Percentiles rank a stretch among this genome's conserved stretches.
phyloP scores from a whole-genome alignment of 202 grass and related monocot genomes.

The Miscanthus sacchariflorus region DNA sequence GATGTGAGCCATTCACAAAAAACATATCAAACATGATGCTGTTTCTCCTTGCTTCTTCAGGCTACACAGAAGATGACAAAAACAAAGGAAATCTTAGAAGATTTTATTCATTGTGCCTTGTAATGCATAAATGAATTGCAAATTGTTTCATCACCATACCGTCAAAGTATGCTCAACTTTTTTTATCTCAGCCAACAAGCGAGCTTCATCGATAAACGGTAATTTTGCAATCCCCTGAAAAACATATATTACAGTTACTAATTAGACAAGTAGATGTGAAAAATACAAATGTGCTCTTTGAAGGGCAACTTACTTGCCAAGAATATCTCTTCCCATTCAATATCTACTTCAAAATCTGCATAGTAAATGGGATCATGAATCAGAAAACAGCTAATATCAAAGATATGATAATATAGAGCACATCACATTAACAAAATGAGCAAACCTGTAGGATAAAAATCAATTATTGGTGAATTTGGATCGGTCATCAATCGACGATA shows the following conservation, averaged over 20 bases:
- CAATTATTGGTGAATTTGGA: constrained; percentile 82
- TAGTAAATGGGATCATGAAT: constrained; percentile 25
- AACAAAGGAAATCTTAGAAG: constrained; percentile 36
- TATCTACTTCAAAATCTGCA: constrained; percentile 99
- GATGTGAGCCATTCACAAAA: constrained; percentile 93
- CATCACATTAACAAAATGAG: constrained; percentile 23
- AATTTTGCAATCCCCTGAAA: constrained; percentile 93
- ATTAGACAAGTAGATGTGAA: constrained; percentile 27
- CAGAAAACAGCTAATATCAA: constrained; percentile 25
- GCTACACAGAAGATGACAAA: constrained; percentile 58
- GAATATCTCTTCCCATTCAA: constrained; percentile 98
- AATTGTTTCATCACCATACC: constrained; percentile 54
- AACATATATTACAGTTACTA: constrained; percentile 28
- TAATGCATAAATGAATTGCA: constrained; percentile 14
- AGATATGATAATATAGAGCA: constrained; percentile 13
- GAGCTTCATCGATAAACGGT: constrained; percentile 93
- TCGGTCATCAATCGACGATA: constrained; percentile 84
- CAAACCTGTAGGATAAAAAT: constrained; percentile 97
- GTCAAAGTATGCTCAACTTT: constrained; percentile 96
- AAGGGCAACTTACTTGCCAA: constrained; percentile 81
- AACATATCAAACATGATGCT: constrained; percentile 93
- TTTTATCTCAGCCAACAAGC: constrained; percentile 85
- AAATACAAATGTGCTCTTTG: constrained; percentile 29
- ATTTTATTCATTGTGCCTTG: constrained; percentile 28
- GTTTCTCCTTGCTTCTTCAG: constrained; percentile 95